Base-by-base conservation (phyloP, 495 filamentous ascomycete genomes). In the Podospora australis region DNA sequence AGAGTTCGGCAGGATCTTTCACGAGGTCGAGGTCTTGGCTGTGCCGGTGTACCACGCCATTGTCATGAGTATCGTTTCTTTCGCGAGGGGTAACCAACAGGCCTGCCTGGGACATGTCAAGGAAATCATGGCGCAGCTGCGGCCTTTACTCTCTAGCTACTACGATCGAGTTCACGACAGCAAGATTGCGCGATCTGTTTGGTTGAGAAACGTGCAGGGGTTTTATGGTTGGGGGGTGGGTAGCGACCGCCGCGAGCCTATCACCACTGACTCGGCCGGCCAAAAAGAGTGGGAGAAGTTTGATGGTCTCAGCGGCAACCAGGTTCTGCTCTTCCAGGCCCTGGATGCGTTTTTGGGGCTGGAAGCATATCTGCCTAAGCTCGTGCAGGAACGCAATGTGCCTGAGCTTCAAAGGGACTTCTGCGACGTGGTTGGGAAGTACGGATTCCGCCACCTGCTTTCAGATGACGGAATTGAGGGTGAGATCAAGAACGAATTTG, bases 291-390 rank as follows among this genome's bases (percentile, higher is more conserved):
- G 52, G 50, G 41, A 63, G 38, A 63, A 69, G 34, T 73, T 65
- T 46, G 67, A 74, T 48, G 72, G 72, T 21, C 48, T 73, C 13
- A 69, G 64, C 22, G 71, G 70, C 3, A 72, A 67, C 39, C 67
- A 74, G 21, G 53, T 68, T 7, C 50, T 71, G 30, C 38, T 72
- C 16, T 74, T 73, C 51, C 63, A 69, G 36, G 60, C 59, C 1
- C 24, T 73, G 14, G 72, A 76, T 57, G 64, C 62, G 3, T 72
- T 72, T 40, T 51, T 76, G 13, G 70, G 65, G 3, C 23, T 74
- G 10, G 65, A 68, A 29, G 48, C 50, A 3, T 76, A 74, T 35
- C 61, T 73, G 19, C 34, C 39, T 0, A 49, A 60, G 20, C 45
- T 55, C 22, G 56, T 59, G 20, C 16, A 44, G 41, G 25, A 38